Evolutionary conservation across 1,139 yeast species (phyloP), one percentile per base, ranked within the genome.

Genomic region (Saccharomyces hybrid): DNA sequence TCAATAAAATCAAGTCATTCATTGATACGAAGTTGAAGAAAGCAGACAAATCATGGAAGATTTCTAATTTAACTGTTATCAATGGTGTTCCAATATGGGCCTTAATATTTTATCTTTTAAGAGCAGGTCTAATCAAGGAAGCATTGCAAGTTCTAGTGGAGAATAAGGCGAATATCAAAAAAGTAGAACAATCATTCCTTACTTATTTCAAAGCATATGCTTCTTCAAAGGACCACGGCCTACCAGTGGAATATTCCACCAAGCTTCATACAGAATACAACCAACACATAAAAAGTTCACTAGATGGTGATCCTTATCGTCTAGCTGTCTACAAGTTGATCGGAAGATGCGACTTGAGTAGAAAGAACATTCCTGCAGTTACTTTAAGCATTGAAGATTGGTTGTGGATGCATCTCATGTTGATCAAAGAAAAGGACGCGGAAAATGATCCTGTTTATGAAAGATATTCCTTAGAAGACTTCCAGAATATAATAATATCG

Each of bases 31-130:
- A 77, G 66, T 64, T 74, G 55, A 77, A 79, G 51, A 74, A 77
- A 54, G 63, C 69, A 5, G 74, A 74, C 54, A 79, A 78, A 11
- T 70, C 74, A 38, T 82, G 85, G 83, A 75, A 74, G 51, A 63
- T 77, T 48, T 73, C 76, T 8, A 78, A 79, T 56, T 62, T 85
- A 52, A 79, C 84, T 42, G 73, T 83, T 56, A 83, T 89, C 27
- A 91, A 93, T 70, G 91, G 91, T 11, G 76, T 81, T 1, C 98
- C 98, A 4, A 80, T 93, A 23, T 93, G 99, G 99, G 96, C 97
- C 0, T 74, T 90, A 52, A 73, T 93, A 5, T 95, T 86, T 67
- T 91, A 88, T 70, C 76, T 93, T 61, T 71, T 93, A 54, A 83
- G 99, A 65, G 83, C 93, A 6, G 99, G 99, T 1, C 80, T 86